Evolutionary conservation across 202 grass and related monocot species (phyloP).

Genomic region (Panicum hallii): DNA sequence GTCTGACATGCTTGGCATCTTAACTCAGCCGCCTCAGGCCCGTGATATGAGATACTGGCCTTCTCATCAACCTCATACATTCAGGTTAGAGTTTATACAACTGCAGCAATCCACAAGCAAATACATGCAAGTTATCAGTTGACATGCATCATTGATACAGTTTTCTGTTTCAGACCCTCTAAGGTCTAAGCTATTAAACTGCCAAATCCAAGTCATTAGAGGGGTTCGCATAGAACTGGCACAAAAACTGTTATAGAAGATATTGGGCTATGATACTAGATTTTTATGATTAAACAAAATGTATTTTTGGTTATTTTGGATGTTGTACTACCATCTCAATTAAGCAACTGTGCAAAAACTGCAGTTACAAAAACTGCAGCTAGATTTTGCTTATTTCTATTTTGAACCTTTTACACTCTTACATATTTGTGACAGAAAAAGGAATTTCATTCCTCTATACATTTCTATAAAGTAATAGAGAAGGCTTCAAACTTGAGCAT

Average conservation of each 20-base stretch:
- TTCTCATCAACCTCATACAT: constrained; percentile 37
- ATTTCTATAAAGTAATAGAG: background rate
- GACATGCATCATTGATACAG: background rate
- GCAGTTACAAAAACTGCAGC: background rate
- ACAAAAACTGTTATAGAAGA: no score
- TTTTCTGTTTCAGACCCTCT: background rate
- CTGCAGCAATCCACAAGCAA: background rate
- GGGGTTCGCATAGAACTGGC: no score
- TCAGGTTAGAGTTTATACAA: constrained; percentile 38
- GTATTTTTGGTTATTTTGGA: background rate
- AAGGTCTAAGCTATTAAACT: background rate
- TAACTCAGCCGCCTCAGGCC: constrained; percentile 41
- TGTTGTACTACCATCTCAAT: background rate
- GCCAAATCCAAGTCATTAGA: no score
- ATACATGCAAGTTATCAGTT: background rate
- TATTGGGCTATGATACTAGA: no score
- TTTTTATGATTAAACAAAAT: background rate
- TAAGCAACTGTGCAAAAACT: background rate
- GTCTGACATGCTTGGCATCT: constrained; percentile 38
- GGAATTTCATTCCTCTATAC: background rate
- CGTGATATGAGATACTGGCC: constrained; percentile 58
- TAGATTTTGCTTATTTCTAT: no score
- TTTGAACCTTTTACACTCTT: no score
- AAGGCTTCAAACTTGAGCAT: background rate
- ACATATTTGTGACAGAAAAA: no score